Evolutionary conservation across 345 rosid genomes (phyloP).

Genomic region (Isatis tinctoria): DNA sequence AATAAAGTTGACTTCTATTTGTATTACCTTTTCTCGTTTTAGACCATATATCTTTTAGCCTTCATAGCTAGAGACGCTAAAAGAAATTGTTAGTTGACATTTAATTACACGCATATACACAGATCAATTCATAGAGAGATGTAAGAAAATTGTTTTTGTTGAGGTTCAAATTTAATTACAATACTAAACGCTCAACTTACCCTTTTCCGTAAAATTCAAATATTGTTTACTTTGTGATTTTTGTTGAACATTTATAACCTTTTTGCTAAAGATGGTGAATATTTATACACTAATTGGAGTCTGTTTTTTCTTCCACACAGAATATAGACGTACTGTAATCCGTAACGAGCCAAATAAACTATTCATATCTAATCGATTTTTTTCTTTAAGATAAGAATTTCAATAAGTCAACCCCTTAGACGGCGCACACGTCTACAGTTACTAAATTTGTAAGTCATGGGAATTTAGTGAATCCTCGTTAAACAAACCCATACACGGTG

Average conservation of each 20-base stretch:
- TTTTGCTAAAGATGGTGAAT: neutral
- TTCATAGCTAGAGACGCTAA: conserved; percentile 8
- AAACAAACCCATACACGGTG: neutral
- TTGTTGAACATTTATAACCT: neutral
- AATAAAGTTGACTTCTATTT: conserved; percentile 15
- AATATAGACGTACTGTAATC: neutral
- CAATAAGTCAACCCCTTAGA: conserved; percentile 23
- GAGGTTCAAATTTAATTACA: neutral
- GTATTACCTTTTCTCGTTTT: neutral
- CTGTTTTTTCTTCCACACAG: neutral
- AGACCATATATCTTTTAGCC: neutral
- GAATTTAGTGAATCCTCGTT: neutral
- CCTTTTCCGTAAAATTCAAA: neutral
- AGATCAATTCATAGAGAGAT: neutral
- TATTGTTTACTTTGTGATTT: neutral
- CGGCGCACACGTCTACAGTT: conserved; percentile 23
- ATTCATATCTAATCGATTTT: neutral
- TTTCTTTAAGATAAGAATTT: neutral
- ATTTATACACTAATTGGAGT: neutral
- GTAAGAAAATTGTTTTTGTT: neutral
- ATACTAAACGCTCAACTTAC: neutral
- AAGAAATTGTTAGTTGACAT: conserved; percentile 5
- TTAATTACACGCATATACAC: neutral
- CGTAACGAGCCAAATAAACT: neutral
- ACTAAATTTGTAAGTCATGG: neutral